Conservation (phyloP, 129 eudicot genomes). For the Pseudognaphalium luteoalbum region DNA sequence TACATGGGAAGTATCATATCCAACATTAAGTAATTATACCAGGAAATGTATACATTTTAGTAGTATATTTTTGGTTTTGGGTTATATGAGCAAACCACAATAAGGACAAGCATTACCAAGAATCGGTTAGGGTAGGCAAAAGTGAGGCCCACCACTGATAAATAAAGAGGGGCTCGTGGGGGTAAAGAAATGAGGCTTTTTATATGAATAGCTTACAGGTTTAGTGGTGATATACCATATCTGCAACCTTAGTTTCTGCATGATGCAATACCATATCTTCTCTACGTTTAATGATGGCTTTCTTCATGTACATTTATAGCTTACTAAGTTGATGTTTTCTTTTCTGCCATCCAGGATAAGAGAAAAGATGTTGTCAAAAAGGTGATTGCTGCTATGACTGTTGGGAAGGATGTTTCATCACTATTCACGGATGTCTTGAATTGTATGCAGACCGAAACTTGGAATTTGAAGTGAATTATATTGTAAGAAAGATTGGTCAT, state of each 20-base stretch:
- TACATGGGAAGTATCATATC: background rate
- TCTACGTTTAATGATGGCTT: background rate
- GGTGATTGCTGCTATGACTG: conserved; percentile 99
- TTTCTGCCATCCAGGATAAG: conserved; percentile 69
- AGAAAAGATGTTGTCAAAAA: conserved; percentile 99
- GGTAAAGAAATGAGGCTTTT: background rate
- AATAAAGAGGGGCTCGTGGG: background rate
- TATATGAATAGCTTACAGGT: background rate
- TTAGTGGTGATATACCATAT: background rate
- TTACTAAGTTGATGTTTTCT: background rate
- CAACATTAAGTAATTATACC: background rate
- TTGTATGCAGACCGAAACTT: conserved; percentile 97
- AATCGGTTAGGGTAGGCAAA: background rate
- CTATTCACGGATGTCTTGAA: conserved; percentile 96
- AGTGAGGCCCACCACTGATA: background rate
- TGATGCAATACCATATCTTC: conserved; percentile 1
- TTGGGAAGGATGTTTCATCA: conserved; percentile 97
- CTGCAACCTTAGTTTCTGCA: background rate
- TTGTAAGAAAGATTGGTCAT: too few species aligned
- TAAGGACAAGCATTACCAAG: background rate
- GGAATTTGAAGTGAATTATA: too few species aligned
- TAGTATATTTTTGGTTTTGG: too few species aligned
- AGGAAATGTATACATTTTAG: too few species aligned
- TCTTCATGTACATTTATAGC: background rate
- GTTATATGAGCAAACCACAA: background rate